Base-by-base conservation (phyloP, 108 stramenopile species). In the Licmophora abbreviata region DNA sequence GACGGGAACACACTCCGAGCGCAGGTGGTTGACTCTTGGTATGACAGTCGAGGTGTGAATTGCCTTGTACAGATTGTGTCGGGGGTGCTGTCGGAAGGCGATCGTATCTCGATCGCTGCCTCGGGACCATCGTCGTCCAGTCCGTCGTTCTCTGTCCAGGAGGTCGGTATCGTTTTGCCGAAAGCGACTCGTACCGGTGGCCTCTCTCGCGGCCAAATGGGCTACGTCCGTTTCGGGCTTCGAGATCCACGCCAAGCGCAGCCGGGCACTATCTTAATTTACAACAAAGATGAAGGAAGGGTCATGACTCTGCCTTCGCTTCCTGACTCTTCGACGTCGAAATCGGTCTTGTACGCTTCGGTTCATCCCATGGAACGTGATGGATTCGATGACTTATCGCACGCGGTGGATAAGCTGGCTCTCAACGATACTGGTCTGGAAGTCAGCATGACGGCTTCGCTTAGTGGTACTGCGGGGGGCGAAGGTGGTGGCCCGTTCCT, bases 21-120 rank as follows among this genome's bases (percentile, higher is more conserved):
- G 29, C 81, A 95, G 49, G 94, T 99, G 21, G 89, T 97, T 35
- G 98, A 99, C 66, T 87, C 85, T 22, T 97, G 95, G 89, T 97
- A 93, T 66, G 96, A 97, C 40, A 35, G 66, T 5, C 74, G 78
- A 44, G 80, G 94, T 27, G 98, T 30, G 37, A 60, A 58, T 53
- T 99, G 51, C 29, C 38, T 56, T 62, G 76, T 73, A 38, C 74
- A 57, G 64, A 84, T 68, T 37, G 59, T 63, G 31, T 78, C 58
- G 44, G 82, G 60, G 44, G 54, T 52, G 45, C 58, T 68, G 49
- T 41, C 25, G 25, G 86, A 88, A 65, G 60, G 69, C 32, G 79
- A 81, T 56, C 71, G 77, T 7, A 68, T 77, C 24, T 66, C 69
- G 3, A 65, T 77, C 22, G 61, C 56, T 9, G 26, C 41, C 4